phyloP scores from a whole-genome alignment of 139 green algal species.

The Trebouxia sp. region DNA sequence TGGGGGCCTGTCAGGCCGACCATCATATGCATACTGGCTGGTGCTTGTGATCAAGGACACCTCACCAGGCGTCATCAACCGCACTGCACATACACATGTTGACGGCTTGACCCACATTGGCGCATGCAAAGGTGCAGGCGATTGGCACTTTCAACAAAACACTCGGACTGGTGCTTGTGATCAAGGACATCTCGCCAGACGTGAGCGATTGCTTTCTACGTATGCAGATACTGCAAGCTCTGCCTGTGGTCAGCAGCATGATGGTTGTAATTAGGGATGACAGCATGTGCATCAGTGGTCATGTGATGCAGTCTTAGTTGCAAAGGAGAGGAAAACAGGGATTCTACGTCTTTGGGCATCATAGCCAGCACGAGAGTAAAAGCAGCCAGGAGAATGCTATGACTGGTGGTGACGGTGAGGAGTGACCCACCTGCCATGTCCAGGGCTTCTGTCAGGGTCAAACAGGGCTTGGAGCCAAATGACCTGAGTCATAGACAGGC shows the following conservation, averaged over 20 bases:
- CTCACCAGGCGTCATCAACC: constrained; percentile 76
- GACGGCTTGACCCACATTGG: background rate
- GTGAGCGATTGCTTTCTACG: constrained; percentile 60
- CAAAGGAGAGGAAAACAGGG: background rate
- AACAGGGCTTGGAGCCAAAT: no score
- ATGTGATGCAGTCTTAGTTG: background rate
- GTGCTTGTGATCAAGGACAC: constrained; percentile 44
- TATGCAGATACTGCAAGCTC: background rate
- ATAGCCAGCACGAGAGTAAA: background rate
- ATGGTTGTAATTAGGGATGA: no score
- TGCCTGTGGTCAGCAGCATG: no score
- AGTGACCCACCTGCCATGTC: background rate
- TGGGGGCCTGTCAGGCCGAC: constrained; percentile 27
- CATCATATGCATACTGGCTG: constrained; percentile 33
- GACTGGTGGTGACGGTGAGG: background rate
- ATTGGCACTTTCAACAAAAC: background rate
- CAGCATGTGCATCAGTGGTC: no score
- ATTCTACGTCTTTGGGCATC: background rate
- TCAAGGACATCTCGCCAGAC: constrained; percentile 62
- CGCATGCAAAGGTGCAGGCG: background rate
- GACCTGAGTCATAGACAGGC: no score
- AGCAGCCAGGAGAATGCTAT: background rate
- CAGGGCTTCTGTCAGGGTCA: no score
- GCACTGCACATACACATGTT: constrained; percentile 12
- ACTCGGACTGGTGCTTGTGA: constrained; percentile 31